These are phyloP conservation scores for Favolaschia claudopus DNA, from an alignment of 768 basidiomycete species.

Conservation along the genomic window DNA sequence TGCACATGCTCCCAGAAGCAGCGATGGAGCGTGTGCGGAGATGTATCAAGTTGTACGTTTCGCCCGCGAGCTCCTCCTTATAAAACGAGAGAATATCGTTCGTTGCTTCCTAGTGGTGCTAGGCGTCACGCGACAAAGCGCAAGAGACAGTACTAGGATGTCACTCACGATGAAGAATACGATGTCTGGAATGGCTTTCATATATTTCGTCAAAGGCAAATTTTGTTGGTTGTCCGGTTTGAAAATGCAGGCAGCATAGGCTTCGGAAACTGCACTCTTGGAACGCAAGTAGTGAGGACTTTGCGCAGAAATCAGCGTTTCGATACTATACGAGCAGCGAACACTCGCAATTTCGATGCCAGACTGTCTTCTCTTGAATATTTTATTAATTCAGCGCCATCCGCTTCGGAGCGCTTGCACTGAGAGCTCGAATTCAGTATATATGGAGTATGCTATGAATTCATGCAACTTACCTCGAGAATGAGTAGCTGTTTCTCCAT, in stretches of 20 bases:
- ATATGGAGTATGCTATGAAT: too few relatives aligned
- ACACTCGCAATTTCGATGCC: constrained; percentile 2
- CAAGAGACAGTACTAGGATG: neutral
- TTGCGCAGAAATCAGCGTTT: neutral
- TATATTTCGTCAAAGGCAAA: constrained; percentile 19
- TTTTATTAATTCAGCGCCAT: neutral
- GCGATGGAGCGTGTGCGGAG: constrained; percentile 6
- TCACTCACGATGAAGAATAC: neutral
- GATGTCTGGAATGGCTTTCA: constrained; percentile 3
- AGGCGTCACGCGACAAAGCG: neutral
- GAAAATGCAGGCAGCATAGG: constrained; percentile 18
- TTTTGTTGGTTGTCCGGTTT: constrained; percentile 9
- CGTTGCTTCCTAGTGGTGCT: neutral
- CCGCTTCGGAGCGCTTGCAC: neutral
- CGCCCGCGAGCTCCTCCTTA: constrained; percentile 17
- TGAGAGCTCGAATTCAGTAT: neutral
- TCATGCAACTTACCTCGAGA: too few relatives aligned
- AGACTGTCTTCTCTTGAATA: neutral
- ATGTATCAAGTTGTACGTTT: constrained; percentile 17
- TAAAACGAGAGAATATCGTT: constrained; percentile 19
- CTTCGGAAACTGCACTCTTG: constrained; percentile 9
- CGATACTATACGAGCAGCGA: neutral
- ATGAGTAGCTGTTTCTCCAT: constrained; percentile 8
- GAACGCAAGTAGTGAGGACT: constrained; percentile 18
- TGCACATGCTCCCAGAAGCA: neutral